Base-by-base conservation (phyloP, 306 rosid genomes). In the Trifolium subterraneum region DNA sequence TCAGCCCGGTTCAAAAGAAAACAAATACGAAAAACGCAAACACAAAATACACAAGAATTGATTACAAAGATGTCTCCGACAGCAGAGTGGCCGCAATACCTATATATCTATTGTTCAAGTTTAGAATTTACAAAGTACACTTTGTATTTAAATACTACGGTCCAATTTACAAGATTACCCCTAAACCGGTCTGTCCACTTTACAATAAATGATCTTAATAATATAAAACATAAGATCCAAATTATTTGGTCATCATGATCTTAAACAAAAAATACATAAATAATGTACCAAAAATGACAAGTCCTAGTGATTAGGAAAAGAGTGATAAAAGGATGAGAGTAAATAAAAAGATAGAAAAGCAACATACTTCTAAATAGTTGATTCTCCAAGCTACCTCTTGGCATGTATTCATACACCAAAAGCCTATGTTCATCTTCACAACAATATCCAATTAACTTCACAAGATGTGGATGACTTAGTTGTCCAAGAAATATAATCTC, bases 401-500 rank as follows among this genome's bases (percentile, higher is more conserved):
- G 67, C 88, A 91, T 89, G 85, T 82, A 84, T 66, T 91, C 97
- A 76, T 91, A 89, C 8, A 91, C 93, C 47, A 91, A 77, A 60
- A 89, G 92, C 85, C 97, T 79, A 58, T 91, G 87, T 71, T 91
- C 97, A 22, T 86, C 89, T 64, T 89, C 90, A 42, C 83, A 79
- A 69, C 97, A 91, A 44, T 91, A 91, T 33, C 97, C 97, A 68
- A 91, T 86, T 83, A 91, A 73, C 87, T 89, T 87, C 14, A 91
- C 97, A 44, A 91, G 90, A 81, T 91, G 83, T 20, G 85, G 86
- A 87, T 91, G 94, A 74, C 92, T 87, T 72, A 91, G 80, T 72
- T 91, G 97, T 51, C 97, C 92, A 64, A 91, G 94, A 84, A 89
- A 87, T 10, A 91, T 82, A 36, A 89, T 85, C 80, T 91, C 94